Conservation (phyloP, 441 rosid species). For the Pelargonium cotyledonis region DNA sequence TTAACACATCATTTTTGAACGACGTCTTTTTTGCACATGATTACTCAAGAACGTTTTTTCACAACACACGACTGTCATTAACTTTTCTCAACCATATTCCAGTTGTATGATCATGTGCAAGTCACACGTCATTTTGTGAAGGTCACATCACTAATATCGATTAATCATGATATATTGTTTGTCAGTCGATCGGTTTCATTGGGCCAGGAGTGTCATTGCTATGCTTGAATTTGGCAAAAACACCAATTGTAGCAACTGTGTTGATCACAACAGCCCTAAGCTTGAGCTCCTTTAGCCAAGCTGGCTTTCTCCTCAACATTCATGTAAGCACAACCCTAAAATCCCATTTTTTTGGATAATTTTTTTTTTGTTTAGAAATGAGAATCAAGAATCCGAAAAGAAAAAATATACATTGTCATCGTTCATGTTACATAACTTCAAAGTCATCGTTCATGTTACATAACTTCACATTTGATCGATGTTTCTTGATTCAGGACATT, state of each 20-base stretch:
- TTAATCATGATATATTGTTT: background rate
- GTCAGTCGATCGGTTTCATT: slow-evolving; percentile 75
- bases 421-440: too few species aligned
- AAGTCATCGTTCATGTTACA: too few species aligned
- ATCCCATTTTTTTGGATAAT: too few species aligned
- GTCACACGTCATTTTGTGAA: too few species aligned
- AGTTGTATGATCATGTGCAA: too few species aligned
- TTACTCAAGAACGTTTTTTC: too few species aligned
- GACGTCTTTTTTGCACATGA: background rate
- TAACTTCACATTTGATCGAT: background rate
- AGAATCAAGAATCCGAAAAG: background rate
- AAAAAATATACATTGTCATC: too few species aligned
- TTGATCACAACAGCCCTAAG: slow-evolving; percentile 66
- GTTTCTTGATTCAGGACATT: slow-evolving; percentile 47
- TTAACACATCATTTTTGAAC: background rate
- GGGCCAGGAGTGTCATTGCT: slow-evolving; percentile 82
- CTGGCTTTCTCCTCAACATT: slow-evolving; percentile 91
- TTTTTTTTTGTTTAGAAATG: too few species aligned
- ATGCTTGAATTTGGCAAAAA: slow-evolving; percentile 61
- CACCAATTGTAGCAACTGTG: slow-evolving; percentile 56
- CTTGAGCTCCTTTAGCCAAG: slow-evolving; percentile 94
- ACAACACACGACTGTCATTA: too few species aligned
- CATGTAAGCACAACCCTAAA: too few species aligned
- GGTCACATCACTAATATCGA: background rate
- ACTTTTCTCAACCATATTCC: background rate